phyloP scores from a whole-genome alignment of 2,329 filamentous ascomycete species.

The Fusarium falciforme region DNA sequence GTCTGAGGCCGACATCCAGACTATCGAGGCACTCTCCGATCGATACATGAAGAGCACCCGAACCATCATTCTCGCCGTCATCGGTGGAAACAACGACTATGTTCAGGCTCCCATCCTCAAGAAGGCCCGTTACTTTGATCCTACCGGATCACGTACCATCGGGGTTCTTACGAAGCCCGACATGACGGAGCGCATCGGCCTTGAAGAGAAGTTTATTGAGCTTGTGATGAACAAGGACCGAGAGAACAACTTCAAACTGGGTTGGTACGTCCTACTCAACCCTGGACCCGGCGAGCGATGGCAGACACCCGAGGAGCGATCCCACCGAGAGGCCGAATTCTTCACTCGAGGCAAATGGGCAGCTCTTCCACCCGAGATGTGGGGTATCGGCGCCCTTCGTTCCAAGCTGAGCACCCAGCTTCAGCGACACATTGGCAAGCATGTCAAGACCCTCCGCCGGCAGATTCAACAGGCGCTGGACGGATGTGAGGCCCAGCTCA shows the following conservation, averaged over 20 bases:
- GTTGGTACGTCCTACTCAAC: conserved; percentile 64
- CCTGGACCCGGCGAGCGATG: conserved; percentile 60
- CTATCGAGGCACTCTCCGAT: conserved; percentile 63
- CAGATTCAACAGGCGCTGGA: conserved; percentile 64
- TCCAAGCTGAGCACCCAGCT: conserved; percentile 62
- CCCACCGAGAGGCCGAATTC: conserved; percentile 59
- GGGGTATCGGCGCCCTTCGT: conserved; percentile 58
- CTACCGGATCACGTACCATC: conserved; percentile 60
- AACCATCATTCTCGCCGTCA: conserved; percentile 66
- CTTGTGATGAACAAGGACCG: conserved; percentile 62
- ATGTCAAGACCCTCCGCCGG: conserved; percentile 61
- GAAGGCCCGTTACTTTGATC: conserved; percentile 63
- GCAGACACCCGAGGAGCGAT: conserved; percentile 56
- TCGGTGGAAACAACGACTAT: conserved; percentile 67
- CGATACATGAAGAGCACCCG: conserved; percentile 67
- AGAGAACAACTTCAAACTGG: conserved; percentile 62
- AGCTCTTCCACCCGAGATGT: conserved; percentile 59
- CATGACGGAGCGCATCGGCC: conserved; percentile 63
- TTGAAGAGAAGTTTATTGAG: conserved; percentile 66
- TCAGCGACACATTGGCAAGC: conserved; percentile 63
- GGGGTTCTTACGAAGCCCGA: conserved; percentile 66
- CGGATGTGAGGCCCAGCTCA: conserved; percentile 61
- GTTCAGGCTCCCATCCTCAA: conserved; percentile 64
- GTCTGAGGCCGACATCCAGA: conserved; percentile 62
- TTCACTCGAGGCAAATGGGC: conserved; percentile 63